Evolutionary conservation across 176 grass and related monocot species (phyloP), one percentile per base, ranked within the genome.

Genomic region (Saccharum officinarum): DNA sequence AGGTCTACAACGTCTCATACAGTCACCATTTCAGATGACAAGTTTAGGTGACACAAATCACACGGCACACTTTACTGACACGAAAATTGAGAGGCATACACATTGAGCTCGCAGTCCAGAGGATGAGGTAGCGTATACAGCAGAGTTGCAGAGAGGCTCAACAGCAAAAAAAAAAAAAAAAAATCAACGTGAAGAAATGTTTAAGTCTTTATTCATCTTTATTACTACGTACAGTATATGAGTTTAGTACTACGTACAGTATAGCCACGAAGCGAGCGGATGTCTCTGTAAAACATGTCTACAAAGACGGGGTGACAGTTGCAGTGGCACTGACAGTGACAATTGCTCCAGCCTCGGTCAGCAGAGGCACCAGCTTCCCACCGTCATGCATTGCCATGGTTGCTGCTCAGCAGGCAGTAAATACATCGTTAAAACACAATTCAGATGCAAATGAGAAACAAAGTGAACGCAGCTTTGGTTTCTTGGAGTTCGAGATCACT

Each of bases 321-420:
- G 73, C 78, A 13, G 72, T 34, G 11, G 72, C 45, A 3, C 34
- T 74, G 1, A 69, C 79, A 16, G 74, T 18, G 18, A 18, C 68
- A n/a, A 89, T 65, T 4, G 75, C 86, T 61, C 92, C 92, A 42
- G 89, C 89, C 40, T 91, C 92, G 1, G 54, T 83, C 42, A 94
- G 80, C 40, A 91, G 86, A 41, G 92, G 92, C 22, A 91, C 86
- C 89, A 94, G 47, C 50, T 81, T 91, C 40, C 89, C 86, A 55
- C 47, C 78, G 16, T 80, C 76, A 28, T 94, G 82, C 66, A 39
- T 79, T 5, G 71, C 88, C 67, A 86, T 17, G 10, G 73, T 70
- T 67, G 49, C 88, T 88, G 78, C 18, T 55, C 37, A 50, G 34
- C 31, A 31, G 1, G 31, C 31, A 2, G 31, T 31, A 31, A 31